Evolutionary conservation across 2,329 filamentous ascomycete genomes (phyloP).

Genomic region (Ceratocystis ficicola): DNA sequence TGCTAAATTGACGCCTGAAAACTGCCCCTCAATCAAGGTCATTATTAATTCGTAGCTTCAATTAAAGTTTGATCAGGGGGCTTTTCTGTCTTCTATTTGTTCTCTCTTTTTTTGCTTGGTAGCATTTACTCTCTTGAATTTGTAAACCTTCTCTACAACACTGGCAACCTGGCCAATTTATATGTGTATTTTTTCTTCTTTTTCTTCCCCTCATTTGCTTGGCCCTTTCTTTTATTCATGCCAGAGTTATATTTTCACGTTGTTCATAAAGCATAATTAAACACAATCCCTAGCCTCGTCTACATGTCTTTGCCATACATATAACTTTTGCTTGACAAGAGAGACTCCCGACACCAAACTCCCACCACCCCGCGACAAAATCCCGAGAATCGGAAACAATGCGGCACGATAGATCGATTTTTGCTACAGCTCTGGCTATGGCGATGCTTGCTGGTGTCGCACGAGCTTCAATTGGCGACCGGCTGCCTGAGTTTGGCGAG

Average conservation of each 20-base stretch:
- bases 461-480: slow-evolving; percentile 68
- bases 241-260: too few species aligned
- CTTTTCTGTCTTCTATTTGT: neutral
- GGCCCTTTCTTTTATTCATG: neutral
- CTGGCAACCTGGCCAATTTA: slow-evolving; percentile 3
- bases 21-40: neutral
- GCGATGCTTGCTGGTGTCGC: slow-evolving; percentile 28
- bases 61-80: neutral
- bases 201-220: neutral
- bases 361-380: neutral
- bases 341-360: neutral
- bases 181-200: neutral
- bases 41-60: neutral
- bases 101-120: neutral
- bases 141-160: neutral
- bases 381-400: neutral
- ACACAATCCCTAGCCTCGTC: neutral
- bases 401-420: slow-evolving; percentile 3
- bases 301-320: neutral
- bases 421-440: slow-evolving; percentile 8
- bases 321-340: neutral
- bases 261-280: neutral
- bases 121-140: neutral
- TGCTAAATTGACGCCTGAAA: slow-evolving; percentile 7
- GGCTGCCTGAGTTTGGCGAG: slow-evolving; percentile 71